Conservation (phyloP, 192 early-diverging fungal genomes). For the Haplosporangium gracile region DNA sequence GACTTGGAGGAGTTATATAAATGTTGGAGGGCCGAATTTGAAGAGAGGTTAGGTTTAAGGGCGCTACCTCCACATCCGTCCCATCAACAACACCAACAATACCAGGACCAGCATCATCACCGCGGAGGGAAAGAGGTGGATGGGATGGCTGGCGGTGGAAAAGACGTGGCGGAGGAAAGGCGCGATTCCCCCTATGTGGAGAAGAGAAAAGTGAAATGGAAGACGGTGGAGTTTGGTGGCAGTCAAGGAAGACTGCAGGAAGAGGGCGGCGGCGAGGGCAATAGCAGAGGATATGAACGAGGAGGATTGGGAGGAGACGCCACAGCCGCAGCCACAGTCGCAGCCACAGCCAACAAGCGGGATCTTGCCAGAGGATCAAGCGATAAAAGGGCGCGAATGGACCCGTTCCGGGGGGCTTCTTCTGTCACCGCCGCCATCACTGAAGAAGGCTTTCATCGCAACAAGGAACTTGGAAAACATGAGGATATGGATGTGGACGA, state of each 20-base stretch:
- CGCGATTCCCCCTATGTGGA: neutral
- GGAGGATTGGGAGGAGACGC: neutral
- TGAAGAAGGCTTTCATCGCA: neutral
- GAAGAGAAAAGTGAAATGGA: conserved; percentile 1
- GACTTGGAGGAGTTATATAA: conserved; percentile 16
- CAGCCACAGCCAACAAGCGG: neutral
- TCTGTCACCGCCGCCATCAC: neutral
- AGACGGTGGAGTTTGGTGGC: neutral
- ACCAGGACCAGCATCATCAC: neutral
- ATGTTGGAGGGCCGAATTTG: neutral
- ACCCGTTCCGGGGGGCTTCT: neutral
- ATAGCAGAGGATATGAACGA: neutral
- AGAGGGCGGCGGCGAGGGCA: neutral
- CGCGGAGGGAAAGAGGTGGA: neutral
- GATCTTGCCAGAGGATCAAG: neutral
- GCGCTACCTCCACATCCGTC: neutral
- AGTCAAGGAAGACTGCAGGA: neutral
- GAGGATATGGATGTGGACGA: neutral
- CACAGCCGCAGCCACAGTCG: neutral
- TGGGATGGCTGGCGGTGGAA: neutral
- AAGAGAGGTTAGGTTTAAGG: neutral
- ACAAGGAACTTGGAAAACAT: neutral
- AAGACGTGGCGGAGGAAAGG: neutral
- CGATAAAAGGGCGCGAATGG: neutral
- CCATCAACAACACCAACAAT: neutral